These are phyloP conservation scores for Dactylorhiza incarnata DNA, from an alignment of 106 monocot species.

Conservation along the genomic window DNA sequence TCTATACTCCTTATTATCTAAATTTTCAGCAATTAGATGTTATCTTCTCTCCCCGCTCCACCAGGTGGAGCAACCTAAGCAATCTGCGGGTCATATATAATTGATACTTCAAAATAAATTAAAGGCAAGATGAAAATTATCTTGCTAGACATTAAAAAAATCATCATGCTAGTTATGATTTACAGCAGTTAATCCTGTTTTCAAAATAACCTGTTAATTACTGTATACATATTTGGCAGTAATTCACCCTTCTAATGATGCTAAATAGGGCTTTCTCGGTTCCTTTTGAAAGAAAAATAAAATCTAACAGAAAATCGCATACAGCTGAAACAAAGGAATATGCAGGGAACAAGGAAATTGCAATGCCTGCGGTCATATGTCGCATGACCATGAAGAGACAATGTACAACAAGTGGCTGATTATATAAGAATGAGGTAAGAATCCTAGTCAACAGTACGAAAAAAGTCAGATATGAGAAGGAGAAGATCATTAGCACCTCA, in stretches of 20 bases:
- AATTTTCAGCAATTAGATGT: too few relatives aligned
- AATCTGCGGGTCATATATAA: background rate
- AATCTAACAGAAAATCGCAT: background rate
- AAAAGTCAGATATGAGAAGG: background rate
- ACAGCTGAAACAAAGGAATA: background rate
- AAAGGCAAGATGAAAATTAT: background rate
- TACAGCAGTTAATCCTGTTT: background rate
- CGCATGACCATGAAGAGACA: background rate
- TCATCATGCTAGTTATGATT: background rate
- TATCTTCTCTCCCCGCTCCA: too few relatives aligned
- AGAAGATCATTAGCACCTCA: conserved; percentile 3
- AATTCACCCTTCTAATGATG: background rate
- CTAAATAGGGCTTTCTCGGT: background rate
- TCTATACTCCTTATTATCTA: too few relatives aligned
- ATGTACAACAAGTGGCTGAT: background rate
- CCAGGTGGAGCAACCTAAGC: background rate
- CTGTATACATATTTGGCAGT: background rate
- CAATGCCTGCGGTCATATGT: background rate
- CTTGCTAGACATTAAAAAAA: background rate
- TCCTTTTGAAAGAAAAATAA: background rate
- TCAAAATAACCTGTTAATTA: background rate
- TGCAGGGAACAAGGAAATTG: background rate
- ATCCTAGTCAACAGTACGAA: background rate
- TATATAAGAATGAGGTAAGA: background rate
- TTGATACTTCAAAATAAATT: background rate